Evolutionary conservation across 2,329 filamentous ascomycete genomes (phyloP).

Genomic region (Pestalotiopsis sp.): DNA sequence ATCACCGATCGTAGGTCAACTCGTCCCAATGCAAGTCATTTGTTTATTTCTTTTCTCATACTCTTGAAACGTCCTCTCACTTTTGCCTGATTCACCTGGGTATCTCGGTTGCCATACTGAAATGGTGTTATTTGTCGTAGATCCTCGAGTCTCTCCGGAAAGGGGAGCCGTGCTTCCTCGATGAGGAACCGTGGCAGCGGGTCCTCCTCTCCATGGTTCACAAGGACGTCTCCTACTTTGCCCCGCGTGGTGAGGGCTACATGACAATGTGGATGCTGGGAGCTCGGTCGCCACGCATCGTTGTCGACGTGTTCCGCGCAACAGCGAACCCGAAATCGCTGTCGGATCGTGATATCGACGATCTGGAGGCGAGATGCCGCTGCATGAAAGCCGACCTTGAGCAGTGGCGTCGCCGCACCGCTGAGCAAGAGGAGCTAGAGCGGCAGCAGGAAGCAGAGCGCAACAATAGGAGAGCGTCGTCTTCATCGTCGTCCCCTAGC

Average conservation of each 20-base stretch:
- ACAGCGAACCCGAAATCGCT: neutral
- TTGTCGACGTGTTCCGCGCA: neutral
- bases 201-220: constrained; percentile 12
- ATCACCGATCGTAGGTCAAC: constrained; percentile 11
- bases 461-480: neutral
- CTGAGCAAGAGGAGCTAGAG: neutral
- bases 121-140: neutral
- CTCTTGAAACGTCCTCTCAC: neutral
- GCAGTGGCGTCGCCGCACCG: constrained; percentile 5
- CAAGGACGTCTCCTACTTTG: neutral
- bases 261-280: constrained; percentile 10
- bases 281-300: constrained; percentile 10
- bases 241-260: constrained; percentile 10
- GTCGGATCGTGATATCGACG: constrained; percentile 5
- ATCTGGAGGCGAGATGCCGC: constrained; percentile 2
- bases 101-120: neutral
- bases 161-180: constrained; percentile 19
- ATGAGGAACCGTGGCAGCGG: constrained; percentile 17
- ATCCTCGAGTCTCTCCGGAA: constrained; percentile 13
- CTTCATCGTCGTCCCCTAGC: neutral
- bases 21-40: neutral
- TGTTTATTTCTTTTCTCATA: neutral
- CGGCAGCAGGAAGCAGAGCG: neutral
- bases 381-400: neutral
- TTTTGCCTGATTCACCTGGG: neutral